Conservation (phyloP, 1,139 yeast genomes). For the Citeromyces hawaiiensis region DNA sequence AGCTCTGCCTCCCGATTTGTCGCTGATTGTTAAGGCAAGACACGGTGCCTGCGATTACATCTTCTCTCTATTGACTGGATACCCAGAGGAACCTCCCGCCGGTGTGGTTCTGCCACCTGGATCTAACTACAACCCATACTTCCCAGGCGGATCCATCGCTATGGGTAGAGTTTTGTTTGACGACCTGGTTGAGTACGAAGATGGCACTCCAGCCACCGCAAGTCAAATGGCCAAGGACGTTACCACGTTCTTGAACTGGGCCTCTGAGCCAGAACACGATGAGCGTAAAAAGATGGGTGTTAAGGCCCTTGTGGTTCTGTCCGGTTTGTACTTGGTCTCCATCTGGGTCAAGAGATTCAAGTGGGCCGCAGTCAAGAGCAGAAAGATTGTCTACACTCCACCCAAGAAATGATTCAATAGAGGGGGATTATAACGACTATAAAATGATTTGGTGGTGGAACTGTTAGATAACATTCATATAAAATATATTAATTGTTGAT, state of each 20-base stretch:
- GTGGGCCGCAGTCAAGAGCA: slow-evolving; percentile 92
- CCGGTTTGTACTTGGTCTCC: slow-evolving; percentile 70
- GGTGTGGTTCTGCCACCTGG: slow-evolving; percentile 92
- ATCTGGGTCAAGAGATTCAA: slow-evolving; percentile 96
- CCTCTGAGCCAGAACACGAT: slow-evolving; percentile 97
- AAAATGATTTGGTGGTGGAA: background rate
- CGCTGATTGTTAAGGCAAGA: slow-evolving; percentile 96
- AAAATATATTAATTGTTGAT: background rate
- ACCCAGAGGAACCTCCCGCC: slow-evolving; percentile 98
- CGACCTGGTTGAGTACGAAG: slow-evolving; percentile 95
- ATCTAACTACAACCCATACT: slow-evolving; percentile 95
- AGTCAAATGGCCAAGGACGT: slow-evolving; percentile 99
- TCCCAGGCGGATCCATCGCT: slow-evolving; percentile 99
- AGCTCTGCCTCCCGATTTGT: slow-evolving; percentile 96
- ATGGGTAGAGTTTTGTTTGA: slow-evolving; percentile 98
- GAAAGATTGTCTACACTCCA: slow-evolving; percentile 89
- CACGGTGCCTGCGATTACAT: slow-evolving; percentile 97
- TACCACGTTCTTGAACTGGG: slow-evolving; percentile 92
- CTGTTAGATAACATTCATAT: slow-evolving; percentile 1
- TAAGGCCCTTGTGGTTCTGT: slow-evolving; percentile 74
- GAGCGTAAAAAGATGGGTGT: slow-evolving; percentile 96
- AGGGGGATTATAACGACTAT: slow-evolving; percentile 1
- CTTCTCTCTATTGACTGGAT: slow-evolving; percentile 90
- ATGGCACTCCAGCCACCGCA: slow-evolving; percentile 97
- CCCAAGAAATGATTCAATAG: slow-evolving; percentile 44